Evolutionary conservation across 306 rosid species (phyloP).

Genomic region (Gynostemma pentaphyllum): DNA sequence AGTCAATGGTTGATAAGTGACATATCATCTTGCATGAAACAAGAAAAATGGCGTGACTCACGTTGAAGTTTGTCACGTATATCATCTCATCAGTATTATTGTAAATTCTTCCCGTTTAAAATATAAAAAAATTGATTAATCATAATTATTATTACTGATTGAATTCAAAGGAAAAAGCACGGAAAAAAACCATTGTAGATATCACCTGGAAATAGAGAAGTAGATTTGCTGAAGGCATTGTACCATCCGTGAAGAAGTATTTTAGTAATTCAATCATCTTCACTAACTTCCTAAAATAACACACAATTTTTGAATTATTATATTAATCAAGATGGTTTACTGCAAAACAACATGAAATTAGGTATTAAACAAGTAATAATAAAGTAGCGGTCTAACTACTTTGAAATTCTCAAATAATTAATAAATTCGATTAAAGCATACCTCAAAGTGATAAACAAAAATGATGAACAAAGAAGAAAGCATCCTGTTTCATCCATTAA

Average conservation of each 20-base stretch:
- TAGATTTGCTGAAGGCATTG: slow-evolving; percentile 91
- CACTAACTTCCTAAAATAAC: slow-evolving; percentile 48
- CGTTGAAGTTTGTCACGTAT: too few species aligned
- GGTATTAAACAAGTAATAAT: neutral
- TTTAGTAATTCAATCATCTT: slow-evolving; percentile 89
- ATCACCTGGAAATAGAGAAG: slow-evolving; percentile 84
- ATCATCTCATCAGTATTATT: too few species aligned
- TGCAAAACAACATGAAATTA: neutral
- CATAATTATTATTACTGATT: too few species aligned
- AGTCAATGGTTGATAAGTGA: slow-evolving; percentile 75
- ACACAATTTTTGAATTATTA: neutral
- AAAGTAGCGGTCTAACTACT: too few species aligned
- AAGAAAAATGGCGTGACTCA: neutral
- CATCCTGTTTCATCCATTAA: slow-evolving; percentile 79
- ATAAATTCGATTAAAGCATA: slow-evolving; percentile 10
- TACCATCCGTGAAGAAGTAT: slow-evolving; percentile 80
- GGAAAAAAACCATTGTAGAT: too few species aligned
- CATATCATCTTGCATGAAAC: slow-evolving; percentile 56
- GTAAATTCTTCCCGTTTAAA: too few species aligned
- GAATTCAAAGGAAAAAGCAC: neutral
- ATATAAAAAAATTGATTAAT: too few species aligned
- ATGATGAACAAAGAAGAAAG: slow-evolving; percentile 62
- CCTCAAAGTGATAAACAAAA: slow-evolving; percentile 97
- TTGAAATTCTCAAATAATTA: neutral
- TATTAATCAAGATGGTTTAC: neutral